These are phyloP conservation scores for Coemansia sp. DNA, from an alignment of 192 early-diverging fungal genomes.

Conservation along the genomic window DNA sequence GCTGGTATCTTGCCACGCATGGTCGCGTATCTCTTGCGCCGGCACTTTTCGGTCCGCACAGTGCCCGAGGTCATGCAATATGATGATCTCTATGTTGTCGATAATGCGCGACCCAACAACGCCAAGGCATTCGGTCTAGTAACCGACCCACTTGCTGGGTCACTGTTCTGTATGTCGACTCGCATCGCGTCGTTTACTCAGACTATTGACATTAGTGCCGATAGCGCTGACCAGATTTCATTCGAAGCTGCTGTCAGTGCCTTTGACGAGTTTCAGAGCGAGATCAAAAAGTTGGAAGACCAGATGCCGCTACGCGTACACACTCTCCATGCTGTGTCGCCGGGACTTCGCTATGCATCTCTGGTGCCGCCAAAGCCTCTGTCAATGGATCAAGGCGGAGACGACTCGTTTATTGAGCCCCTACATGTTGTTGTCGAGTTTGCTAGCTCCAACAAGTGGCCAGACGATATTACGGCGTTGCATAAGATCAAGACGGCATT, in stretches of 20 bases:
- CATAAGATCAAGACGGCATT: slow-evolving; percentile 92
- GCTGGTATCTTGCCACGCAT: slow-evolving; percentile 79
- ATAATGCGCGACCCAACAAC: slow-evolving; percentile 11
- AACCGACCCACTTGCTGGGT: neutral
- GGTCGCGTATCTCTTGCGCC: slow-evolving; percentile 73
- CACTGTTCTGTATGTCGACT: slow-evolving; percentile 21
- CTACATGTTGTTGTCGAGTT: slow-evolving; percentile 85
- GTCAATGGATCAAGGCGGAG: slow-evolving; percentile 41
- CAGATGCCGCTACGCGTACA: slow-evolving; percentile 51
- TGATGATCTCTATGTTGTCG: slow-evolving; percentile 21
- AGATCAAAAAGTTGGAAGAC: slow-evolving; percentile 36
- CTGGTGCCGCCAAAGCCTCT: slow-evolving; percentile 45
- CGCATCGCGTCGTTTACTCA: slow-evolving; percentile 24
- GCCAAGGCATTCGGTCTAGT: slow-evolving; percentile 1
- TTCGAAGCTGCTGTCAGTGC: slow-evolving; percentile 40
- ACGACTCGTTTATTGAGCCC: slow-evolving; percentile 63
- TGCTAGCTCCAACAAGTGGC: slow-evolving; percentile 84
- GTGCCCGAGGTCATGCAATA: slow-evolving; percentile 21
- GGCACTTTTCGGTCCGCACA: slow-evolving; percentile 66
- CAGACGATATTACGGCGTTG: slow-evolving; percentile 83
- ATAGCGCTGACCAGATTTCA: slow-evolving; percentile 13
- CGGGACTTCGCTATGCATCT: slow-evolving; percentile 67
- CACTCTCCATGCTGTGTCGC: slow-evolving; percentile 38
- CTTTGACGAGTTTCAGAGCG: slow-evolving; percentile 33
- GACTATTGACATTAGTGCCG: slow-evolving; percentile 19